Evolutionary conservation across 2,329 filamentous ascomycete genomes (phyloP).

Genomic region (Alternaria longipes): DNA sequence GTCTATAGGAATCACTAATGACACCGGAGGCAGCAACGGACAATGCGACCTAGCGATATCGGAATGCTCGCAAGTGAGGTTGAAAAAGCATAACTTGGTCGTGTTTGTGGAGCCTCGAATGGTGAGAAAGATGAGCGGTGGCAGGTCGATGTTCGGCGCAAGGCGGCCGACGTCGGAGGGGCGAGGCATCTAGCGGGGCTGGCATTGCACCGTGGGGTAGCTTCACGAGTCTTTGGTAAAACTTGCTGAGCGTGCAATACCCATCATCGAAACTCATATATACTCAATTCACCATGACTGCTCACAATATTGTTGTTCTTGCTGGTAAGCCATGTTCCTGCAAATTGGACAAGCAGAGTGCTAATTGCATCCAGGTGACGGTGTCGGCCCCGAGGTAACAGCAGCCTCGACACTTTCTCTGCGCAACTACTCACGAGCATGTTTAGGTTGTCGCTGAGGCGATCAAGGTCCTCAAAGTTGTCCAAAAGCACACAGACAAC

Average conservation of each 20-base stretch:
- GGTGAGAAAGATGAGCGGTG: too few species aligned
- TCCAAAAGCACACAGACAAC: constrained; percentile 77
- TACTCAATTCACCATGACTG: constrained; percentile 40
- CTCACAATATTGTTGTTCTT: constrained; percentile 55
- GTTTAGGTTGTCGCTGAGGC: constrained; percentile 80
- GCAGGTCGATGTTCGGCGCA: background rate
- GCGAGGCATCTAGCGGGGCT: constrained; percentile 13
- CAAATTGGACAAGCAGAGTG: background rate
- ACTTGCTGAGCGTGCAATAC: constrained; percentile 2
- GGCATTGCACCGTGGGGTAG: constrained; percentile 13
- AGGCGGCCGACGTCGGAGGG: constrained; percentile 16
- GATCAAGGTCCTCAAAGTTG: constrained; percentile 82
- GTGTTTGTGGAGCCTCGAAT: background rate
- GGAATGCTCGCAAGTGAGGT: background rate
- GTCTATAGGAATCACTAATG: background rate
- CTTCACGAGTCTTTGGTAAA: constrained; percentile 13
- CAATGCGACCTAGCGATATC: background rate
- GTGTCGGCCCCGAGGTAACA: constrained; percentile 54
- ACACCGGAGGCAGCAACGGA: background rate
- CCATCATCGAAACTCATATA: background rate
- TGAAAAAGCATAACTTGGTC: background rate
- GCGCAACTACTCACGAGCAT: constrained; percentile 28
- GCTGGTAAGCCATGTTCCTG: constrained; percentile 42
- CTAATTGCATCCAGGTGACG: constrained; percentile 48
- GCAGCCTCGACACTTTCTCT: constrained; percentile 6